A percentile compares a stretch with the other conserved stretches of the same genome.
These are phyloP conservation scores for Vigna reflexopilosa DNA, from an alignment of 306 rosid genomes.

Conservation along the genomic window DNA sequence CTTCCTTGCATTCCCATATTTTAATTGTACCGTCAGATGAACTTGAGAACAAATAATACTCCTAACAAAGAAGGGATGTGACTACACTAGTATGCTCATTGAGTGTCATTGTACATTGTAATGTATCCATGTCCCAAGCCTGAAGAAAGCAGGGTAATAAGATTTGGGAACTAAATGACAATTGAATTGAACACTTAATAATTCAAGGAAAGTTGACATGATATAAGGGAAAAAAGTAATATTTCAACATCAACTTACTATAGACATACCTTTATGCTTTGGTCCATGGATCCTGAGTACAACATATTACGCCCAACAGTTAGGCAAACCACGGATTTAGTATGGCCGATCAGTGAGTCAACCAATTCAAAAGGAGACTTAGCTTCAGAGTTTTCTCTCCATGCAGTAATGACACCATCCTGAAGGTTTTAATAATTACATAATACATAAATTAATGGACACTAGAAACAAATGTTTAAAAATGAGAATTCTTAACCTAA, in stretches of 20 bases:
- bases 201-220: background rate
- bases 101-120: no score
- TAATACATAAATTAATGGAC: background rate
- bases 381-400: no score
- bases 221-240: background rate
- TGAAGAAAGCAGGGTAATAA: conserved; percentile 27
- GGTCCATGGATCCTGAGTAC: conserved; percentile 57
- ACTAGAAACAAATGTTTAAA: background rate
- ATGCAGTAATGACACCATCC: conserved; percentile 38
- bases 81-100: no score
- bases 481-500: background rate
- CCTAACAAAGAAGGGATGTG: no score
- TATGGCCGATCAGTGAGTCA: no score
- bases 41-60: no score
- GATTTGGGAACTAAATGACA: no score
- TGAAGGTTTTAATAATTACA: conserved; percentile 5
- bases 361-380: no score
- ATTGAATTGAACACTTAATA: background rate
- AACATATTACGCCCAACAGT: conserved; percentile 40
- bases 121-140: conserved; percentile 59
- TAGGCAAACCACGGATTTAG: no score
- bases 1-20: no score
- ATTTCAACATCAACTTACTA: background rate
- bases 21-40: no score
- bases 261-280: conserved; percentile 48